Conservation (phyloP, 176 grass and related monocot genomes). For the Carex cristatella region DNA sequence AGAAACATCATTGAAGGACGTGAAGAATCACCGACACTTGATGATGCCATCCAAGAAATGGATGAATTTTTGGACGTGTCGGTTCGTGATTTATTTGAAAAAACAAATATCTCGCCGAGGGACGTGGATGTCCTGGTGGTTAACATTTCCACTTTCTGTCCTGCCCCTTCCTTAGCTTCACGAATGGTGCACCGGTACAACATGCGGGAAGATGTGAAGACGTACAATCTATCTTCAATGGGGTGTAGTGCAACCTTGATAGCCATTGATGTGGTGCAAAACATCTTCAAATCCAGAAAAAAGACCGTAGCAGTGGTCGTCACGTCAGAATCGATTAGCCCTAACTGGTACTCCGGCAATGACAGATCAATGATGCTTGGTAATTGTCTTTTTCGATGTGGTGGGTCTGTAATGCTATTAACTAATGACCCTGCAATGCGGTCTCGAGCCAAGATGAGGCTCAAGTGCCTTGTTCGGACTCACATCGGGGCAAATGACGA, state of each 20-base stretch:
- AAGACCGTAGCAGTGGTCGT: conserved; percentile 42
- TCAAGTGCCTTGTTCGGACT: conserved; percentile 47
- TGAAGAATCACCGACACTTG: conserved; percentile 48
- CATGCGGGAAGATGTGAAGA: conserved; percentile 59
- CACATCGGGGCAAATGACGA: conserved; percentile 62
- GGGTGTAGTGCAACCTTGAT: conserved; percentile 65
- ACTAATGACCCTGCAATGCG: conserved; percentile 56
- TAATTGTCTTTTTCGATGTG: conserved; percentile 91
- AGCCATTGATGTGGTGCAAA: conserved; percentile 51
- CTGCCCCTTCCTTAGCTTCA: conserved; percentile 40
- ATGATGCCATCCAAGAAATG: conserved; percentile 69
- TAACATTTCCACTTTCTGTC: conserved; percentile 67
- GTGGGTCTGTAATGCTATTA: conserved; percentile 62
- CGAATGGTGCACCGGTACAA: conserved; percentile 40
- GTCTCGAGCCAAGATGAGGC: conserved; percentile 59
- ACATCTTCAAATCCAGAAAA: conserved; percentile 36
- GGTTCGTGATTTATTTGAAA: conserved; percentile 34
- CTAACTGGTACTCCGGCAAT: conserved; percentile 81
- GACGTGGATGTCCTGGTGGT: conserved; percentile 61
- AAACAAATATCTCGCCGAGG: conserved; percentile 2
- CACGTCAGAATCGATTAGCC: conserved; percentile 67
- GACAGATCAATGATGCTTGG: conserved; percentile 99
- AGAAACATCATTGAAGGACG: conserved; percentile 61
- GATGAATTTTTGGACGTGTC: conserved; percentile 50
- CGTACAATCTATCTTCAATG: conserved; percentile 77